phyloP scores from a whole-genome alignment of 495 filamentous ascomycete genomes.

The Echria macrotheca region DNA sequence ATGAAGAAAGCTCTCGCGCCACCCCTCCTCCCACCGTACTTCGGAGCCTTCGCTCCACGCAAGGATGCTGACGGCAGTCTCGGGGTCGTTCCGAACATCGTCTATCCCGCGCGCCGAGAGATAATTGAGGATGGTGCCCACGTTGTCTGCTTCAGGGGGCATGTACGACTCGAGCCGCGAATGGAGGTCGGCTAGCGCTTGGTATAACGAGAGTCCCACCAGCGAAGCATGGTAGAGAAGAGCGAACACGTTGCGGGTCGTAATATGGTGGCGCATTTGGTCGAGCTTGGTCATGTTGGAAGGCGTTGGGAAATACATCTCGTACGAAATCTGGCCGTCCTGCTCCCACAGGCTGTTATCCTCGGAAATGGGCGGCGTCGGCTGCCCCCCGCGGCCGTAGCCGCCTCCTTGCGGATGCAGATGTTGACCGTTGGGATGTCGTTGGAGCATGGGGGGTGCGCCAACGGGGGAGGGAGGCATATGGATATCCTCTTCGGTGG shows the following conservation, averaged over 20 bases:
- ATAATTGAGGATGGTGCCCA: conserved; percentile 52
- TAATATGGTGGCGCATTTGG: conserved; percentile 49
- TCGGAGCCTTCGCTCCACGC: conserved; percentile 56
- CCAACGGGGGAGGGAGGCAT: conserved; percentile 41
- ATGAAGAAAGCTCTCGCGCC: conserved; percentile 63
- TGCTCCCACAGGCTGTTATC: conserved; percentile 35
- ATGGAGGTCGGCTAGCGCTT: conserved; percentile 53
- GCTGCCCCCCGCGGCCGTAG: conserved; percentile 28
- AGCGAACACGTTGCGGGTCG: conserved; percentile 60
- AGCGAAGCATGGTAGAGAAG: conserved; percentile 52
- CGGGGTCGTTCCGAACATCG: conserved; percentile 59
- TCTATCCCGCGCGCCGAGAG: conserved; percentile 54
- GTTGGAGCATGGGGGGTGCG: conserved; percentile 37
- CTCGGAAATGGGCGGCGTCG: conserved; percentile 41
- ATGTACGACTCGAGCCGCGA: conserved; percentile 51
- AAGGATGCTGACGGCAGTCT: conserved; percentile 55
- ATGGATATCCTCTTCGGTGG: conserved; percentile 39
- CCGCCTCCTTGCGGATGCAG: conserved; percentile 19
- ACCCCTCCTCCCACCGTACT: conserved; percentile 61
- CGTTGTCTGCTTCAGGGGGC: conserved; percentile 39
- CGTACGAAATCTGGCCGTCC: conserved; percentile 51
- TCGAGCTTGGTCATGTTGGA: conserved; percentile 40
- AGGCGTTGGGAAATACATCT: conserved; percentile 53
- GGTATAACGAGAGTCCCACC: conserved; percentile 54
- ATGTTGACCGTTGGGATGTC: conserved; percentile 25